phyloP scores from a whole-genome alignment of 164 flowering plant species.

The grape (Vitis vinifera) region DNA sequence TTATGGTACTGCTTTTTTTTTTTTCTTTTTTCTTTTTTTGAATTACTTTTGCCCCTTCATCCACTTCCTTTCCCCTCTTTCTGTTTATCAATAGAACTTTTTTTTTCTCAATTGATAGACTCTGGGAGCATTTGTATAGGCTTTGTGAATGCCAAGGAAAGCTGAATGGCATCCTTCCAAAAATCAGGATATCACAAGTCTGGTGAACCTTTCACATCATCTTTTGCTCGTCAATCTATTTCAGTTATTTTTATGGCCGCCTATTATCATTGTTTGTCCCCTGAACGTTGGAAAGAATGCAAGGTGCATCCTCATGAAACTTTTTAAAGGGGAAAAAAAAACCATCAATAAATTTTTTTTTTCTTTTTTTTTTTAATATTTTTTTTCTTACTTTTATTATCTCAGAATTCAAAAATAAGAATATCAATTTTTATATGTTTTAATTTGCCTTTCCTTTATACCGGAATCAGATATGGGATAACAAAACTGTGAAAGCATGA shows the following conservation, averaged over 20 bases:
- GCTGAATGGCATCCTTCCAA: conserved; percentile 5
- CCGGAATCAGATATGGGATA: too few relatives aligned
- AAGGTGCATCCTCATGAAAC: too few relatives aligned
- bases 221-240: background rate
- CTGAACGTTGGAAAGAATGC: too few relatives aligned
- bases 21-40: background rate
- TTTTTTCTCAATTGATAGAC: background rate
- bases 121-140: conserved; percentile 5
- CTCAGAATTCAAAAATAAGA: too few relatives aligned
- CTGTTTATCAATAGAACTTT: conserved; percentile 1
- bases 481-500: too few relatives aligned
- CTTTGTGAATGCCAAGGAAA: background rate
- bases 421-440: too few relatives aligned
- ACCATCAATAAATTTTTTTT: too few relatives aligned
- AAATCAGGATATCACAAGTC: background rate
- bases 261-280: too few relatives aligned
- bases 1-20: background rate
- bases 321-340: too few relatives aligned
- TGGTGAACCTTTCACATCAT: background rate
- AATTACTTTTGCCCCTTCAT: background rate
- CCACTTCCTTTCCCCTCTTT: background rate
- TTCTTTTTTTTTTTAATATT: too few relatives aligned
- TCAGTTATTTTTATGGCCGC: background rate
- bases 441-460: too few relatives aligned
- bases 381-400: too few relatives aligned